phyloP scores from a whole-genome alignment of 495 filamentous ascomycete genomes.

The Aspergillus cavernicola region DNA sequence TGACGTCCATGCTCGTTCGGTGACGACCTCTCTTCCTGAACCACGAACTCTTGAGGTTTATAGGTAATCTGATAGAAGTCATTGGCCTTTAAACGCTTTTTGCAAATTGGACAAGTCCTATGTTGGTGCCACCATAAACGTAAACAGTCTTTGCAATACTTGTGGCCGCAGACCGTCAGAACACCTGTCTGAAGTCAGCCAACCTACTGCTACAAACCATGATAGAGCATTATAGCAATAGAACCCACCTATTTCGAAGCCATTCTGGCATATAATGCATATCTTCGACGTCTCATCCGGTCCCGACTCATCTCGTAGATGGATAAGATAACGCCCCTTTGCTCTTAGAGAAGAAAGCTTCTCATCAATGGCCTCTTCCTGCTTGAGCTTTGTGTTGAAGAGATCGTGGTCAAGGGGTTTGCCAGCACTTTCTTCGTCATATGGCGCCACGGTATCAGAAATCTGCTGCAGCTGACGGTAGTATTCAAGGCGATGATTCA shows the following conservation, averaged over 20 bases:
- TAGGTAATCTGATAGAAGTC: conserved; percentile 82
- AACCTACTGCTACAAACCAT: neutral
- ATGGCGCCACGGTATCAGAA: conserved; percentile 78
- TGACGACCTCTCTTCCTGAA: conserved; percentile 59
- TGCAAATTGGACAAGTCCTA: conserved; percentile 74
- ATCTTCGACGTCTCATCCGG: conserved; percentile 53
- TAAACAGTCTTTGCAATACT: conserved; percentile 86
- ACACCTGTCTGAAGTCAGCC: conserved; percentile 40
- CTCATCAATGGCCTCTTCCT: conserved; percentile 46
- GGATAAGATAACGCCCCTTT: conserved; percentile 68
- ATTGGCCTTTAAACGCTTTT: conserved; percentile 51
- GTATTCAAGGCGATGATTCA: conserved; percentile 80
- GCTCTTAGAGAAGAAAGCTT: conserved; percentile 60
- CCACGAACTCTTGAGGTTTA: conserved; percentile 66
- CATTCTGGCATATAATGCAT: conserved; percentile 76
- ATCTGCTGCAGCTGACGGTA: conserved; percentile 85
- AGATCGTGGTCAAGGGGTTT: conserved; percentile 37
- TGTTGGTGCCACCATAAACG: conserved; percentile 65
- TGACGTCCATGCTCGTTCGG: conserved; percentile 27
- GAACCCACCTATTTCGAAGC: conserved; percentile 65
- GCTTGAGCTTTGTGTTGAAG: conserved; percentile 31
- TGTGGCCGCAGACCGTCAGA: conserved; percentile 85
- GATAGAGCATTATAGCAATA: neutral
- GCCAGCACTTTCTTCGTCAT: conserved; percentile 54
- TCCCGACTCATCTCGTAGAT: conserved; percentile 55